Evolutionary conservation across 1,284 basidiomycete genomes (phyloP), one percentile per base, ranked within the genome.

Genomic region (Fomitopsis pinicola): DNA sequence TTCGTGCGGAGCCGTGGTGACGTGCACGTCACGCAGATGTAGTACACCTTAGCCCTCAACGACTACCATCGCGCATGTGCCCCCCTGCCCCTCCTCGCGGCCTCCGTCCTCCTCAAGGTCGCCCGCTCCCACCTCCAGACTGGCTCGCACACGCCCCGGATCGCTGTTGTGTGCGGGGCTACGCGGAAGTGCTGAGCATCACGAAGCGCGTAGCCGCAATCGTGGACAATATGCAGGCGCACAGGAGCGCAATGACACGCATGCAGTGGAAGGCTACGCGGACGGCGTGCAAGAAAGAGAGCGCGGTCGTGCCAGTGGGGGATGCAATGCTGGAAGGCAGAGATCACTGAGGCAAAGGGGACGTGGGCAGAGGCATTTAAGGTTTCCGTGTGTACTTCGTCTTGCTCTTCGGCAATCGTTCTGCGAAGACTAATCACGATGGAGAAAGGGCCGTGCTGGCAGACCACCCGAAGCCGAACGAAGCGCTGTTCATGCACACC

Each of bases 221-320:
- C 19, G 59, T 64, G 30, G 40, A 38, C 19, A 63, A 66, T 46
- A 54, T 64, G 30, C 52, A 59, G 3, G 60, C 58, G 4, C 67
- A 64, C 42, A 53, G 44, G 10, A 56, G 42, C 2, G 65, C 66
- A 4, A 36, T 54, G 17, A 44, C 57, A 5, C 61, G 67, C 22
- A 59, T 56, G 9, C 64, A 66, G 50, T 69, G 66, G 68, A 59
- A 55, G 19, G 62, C 60, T 60, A 66, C 63, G 40, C 40, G 65
- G 9, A 17, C 22, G 3, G 45, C 62, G 3, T 61, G 61, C 22
- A 55, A 48, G 15, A 58, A 63, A 14, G 62, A 68, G 42, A 46
- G 58, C 36, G 58, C 57, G n/a, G 58, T 57, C 17, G 33, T 61
- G 0, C 64, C 67, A 0, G 28, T 59, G 1, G 59, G 61, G 28